Evolutionary conservation across 768 basidiomycete genomes (phyloP).

Genomic region (Lentinula boryana): DNA sequence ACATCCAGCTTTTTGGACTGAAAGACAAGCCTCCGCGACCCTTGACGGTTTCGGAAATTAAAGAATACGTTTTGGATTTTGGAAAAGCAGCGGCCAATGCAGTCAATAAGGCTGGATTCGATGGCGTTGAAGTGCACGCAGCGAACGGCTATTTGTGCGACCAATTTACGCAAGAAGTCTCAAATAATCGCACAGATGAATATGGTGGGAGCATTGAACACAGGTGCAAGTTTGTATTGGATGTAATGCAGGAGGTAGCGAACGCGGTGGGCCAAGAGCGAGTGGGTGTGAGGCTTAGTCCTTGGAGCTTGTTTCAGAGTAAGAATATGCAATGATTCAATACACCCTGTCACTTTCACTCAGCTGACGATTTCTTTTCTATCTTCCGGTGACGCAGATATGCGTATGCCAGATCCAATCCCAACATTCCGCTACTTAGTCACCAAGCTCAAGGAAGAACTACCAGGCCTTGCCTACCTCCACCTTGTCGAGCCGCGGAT

Average conservation of each 20-base stretch:
- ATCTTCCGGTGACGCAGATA: conserved; percentile 15
- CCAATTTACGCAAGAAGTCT: conserved; percentile 31
- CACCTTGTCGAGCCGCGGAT: conserved; percentile 34
- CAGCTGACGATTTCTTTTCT: conserved; percentile 12
- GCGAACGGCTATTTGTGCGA: conserved; percentile 1
- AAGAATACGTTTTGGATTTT: conserved; percentile 29
- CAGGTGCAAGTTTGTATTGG: conserved; percentile 39
- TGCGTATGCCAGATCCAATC: conserved; percentile 35
- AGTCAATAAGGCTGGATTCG: conserved; percentile 41
- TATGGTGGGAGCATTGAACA: conserved; percentile 50
- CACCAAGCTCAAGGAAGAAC: conserved; percentile 23
- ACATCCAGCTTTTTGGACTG: conserved; percentile 6
- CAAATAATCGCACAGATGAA: conserved; percentile 40
- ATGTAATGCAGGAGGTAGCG: conserved; percentile 35
- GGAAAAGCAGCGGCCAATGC: conserved; percentile 37
- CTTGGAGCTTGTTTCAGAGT: conserved; percentile 27
- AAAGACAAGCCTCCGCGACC: conserved; percentile 16
- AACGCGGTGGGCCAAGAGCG: conserved; percentile 36
- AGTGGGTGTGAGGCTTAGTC: conserved; percentile 36
- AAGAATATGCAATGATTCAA: conserved; percentile 5
- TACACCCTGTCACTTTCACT: background rate
- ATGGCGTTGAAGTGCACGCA: conserved; percentile 40
- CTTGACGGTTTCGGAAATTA: conserved; percentile 30
- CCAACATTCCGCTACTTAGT: conserved; percentile 40
- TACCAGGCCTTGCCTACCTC: conserved; percentile 38